Evolutionary conservation across 495 filamentous ascomycete species (phyloP), one percentile per base, ranked within the genome.

Genomic region (Neurospora terricola): DNA sequence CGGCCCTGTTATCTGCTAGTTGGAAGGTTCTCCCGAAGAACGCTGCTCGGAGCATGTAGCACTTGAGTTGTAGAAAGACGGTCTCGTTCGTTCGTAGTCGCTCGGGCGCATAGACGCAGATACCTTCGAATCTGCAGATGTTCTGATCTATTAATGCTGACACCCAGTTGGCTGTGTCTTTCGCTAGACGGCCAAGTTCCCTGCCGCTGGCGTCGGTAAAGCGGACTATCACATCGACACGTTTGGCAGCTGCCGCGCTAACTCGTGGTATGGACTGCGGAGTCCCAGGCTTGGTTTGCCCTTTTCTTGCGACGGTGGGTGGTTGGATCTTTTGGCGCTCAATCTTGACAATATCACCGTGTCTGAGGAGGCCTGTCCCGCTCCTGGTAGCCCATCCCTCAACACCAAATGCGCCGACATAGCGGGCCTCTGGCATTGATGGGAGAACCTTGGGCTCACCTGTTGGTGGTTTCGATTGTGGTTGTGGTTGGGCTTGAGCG

Each of bases 311-410:
- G 82, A 81, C 84, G 39, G 86, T 90, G n/a, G 83, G 83, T 37
- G 85, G 81, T 38, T 90, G 89, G 7, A 90, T 91, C 81, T 90
- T 94, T 70, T 93, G 89, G 38, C 96, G 91, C 80, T 98, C 96
- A 69, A 99, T 97, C 69, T 86, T 90, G 74, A 98, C 90, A 27
- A 80, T 69, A 74, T 98, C 94, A 2, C 90, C 93, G 77, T 95
- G 91, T 70, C 88, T 90, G 45, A 98, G 73, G 8, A 97, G 80
- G 37, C 85, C 87, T 4, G 78, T 83, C 4, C 96, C 96, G 78
- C 93, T 97, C 76, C 89, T 88, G n/a, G 96, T 98, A 48, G 93
- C 88, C 96, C 96, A 99, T 9, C 90, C 95, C 38, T 89, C 92
- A 7, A 93, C 94, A 18, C 96, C 96, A 82, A 98, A 96, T 0